These are phyloP conservation scores for Verbascum thapsus DNA, from an alignment of 257 asterid genomes.

Conservation along the genomic window DNA sequence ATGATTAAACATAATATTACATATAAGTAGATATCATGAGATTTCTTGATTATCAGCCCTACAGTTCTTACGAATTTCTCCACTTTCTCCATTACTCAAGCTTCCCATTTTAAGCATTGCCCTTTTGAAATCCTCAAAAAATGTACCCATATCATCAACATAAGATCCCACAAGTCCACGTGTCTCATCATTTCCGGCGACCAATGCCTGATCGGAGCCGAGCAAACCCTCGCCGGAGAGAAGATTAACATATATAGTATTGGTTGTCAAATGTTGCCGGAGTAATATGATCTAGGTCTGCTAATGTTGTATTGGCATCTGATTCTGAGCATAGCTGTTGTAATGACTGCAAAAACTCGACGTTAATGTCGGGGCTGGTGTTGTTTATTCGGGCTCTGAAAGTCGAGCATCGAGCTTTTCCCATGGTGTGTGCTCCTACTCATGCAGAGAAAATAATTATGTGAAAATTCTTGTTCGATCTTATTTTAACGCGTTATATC, in stretches of 20 bases:
- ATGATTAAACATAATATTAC: too few relatives aligned
- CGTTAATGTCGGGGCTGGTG: slow-evolving; percentile 40
- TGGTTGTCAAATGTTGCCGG: slow-evolving; percentile 70
- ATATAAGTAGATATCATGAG: neutral
- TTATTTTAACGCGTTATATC: too few relatives aligned
- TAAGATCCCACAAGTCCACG: slow-evolving; percentile 45
- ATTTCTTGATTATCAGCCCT: slow-evolving; percentile 47
- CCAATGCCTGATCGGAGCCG: slow-evolving; percentile 63
- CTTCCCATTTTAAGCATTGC: slow-evolving; percentile 83
- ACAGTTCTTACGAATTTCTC: slow-evolving; percentile 68
- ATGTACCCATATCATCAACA: slow-evolving; percentile 36
- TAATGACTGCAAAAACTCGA: slow-evolving; percentile 58
- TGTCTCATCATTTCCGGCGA: slow-evolving; percentile 39
- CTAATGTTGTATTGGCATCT: slow-evolving; percentile 49
- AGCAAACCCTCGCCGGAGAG: slow-evolving; percentile 76
- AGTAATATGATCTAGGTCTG: slow-evolving; percentile 63
- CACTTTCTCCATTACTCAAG: slow-evolving; percentile 40
- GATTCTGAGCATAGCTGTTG: slow-evolving; percentile 59
- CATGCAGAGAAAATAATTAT: neutral
- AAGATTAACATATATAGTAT: slow-evolving; percentile 69
- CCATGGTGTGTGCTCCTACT: slow-evolving; percentile 85
- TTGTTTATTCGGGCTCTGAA: slow-evolving; percentile 50
- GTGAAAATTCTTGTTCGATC: too few relatives aligned
- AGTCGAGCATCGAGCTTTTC: slow-evolving; percentile 80
- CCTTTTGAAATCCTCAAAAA: slow-evolving; percentile 54